These are phyloP conservation scores for Chlamydomonas asymmetrica DNA, from an alignment of 139 green algal species.

Conservation along the genomic window DNA sequence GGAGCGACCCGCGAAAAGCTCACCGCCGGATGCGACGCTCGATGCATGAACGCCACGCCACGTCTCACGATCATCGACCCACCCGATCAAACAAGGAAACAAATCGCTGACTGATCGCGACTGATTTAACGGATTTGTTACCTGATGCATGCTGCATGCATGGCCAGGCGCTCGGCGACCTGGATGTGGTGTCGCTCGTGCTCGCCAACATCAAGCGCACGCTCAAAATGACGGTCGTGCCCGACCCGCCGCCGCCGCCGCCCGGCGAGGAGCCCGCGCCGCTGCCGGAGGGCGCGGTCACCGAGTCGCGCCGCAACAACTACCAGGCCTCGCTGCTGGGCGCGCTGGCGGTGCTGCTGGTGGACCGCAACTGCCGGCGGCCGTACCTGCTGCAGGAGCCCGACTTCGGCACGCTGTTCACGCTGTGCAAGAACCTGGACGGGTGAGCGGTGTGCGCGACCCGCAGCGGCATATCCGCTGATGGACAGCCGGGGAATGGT, in stretches of 20 bases:
- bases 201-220: constrained; percentile 37
- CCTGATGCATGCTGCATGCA: constrained; percentile 2
- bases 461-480: too few species aligned
- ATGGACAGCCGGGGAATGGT: too few species aligned
- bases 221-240: constrained; percentile 31
- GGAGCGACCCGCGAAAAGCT: too few species aligned
- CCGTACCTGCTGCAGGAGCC: constrained; percentile 60
- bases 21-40: too few species aligned
- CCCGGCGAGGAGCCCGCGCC: background rate
- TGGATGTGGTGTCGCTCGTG: constrained; percentile 40
- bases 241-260: background rate
- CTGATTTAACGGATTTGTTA: constrained; percentile 9
- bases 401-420: constrained; percentile 56
- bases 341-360: constrained; percentile 65
- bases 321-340: constrained; percentile 62
- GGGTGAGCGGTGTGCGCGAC: too few species aligned
- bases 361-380: constrained; percentile 63
- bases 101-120: background rate
- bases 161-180: constrained; percentile 35
- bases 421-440: constrained; percentile 41
- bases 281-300: background rate
- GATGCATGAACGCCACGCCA: background rate
- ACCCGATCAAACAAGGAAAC: background rate
- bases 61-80: background rate
- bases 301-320: constrained; percentile 19